Evolutionary conservation across 208 protist genomes (phyloP).

Genomic region (Endotrypanum monterogeii): DNA sequence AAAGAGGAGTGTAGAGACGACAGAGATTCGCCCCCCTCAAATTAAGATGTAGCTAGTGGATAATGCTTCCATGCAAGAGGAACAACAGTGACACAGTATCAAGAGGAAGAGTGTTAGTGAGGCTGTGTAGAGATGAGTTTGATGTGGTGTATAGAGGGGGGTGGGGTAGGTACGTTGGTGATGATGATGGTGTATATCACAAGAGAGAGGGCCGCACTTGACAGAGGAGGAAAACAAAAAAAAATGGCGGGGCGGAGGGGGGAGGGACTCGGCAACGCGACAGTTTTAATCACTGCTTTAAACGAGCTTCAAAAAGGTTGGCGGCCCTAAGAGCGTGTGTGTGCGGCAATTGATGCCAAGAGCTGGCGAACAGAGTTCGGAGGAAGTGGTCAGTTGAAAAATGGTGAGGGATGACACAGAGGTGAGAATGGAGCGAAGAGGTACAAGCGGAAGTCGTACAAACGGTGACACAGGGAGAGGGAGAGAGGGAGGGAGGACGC

Average conservation of each 20-base stretch:
- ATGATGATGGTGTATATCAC: not conserved
- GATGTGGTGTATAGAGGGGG: not conserved
- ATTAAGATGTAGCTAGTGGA: not conserved
- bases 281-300: not conserved
- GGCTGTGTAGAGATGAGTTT: not conserved
- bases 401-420: not conserved
- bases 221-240: conserved; percentile 1
- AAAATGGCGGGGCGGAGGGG: not conserved
- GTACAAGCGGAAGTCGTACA: not conserved
- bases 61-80: conserved; percentile 11
- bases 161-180: not conserved
- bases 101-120: too few species aligned
- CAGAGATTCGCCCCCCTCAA: not conserved
- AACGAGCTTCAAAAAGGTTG: not conserved
- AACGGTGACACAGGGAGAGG: not conserved
- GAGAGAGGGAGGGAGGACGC: not conserved
- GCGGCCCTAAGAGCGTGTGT: not conserved
- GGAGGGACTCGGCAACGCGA: not conserved
- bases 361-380: not conserved
- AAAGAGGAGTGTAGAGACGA: not conserved
- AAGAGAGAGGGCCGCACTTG: not conserved
- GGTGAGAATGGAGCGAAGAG: too few species aligned
- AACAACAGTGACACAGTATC: not conserved
- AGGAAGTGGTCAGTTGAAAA: not conserved
- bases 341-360: not conserved